Evolutionary conservation across 139 green algal species (phyloP), one percentile per base, ranked within the genome.

Genomic region (Ettlia oleoabundans): DNA sequence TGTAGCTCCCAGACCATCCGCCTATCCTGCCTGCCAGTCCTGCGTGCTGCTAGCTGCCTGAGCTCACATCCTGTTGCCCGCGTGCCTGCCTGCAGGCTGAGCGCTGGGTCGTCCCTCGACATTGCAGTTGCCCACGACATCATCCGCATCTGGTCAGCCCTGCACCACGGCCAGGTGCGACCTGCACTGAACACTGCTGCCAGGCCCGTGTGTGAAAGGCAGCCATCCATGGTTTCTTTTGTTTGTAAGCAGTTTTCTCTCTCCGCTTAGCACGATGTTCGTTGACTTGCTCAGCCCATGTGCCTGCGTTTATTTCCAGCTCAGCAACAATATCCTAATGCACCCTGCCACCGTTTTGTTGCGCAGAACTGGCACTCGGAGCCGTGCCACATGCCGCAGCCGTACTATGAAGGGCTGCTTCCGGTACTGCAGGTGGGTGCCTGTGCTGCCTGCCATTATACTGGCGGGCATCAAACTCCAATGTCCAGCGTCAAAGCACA

Each of bases 361-460:
- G 24, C 30, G 75, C 58, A 70, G 75, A 67, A 35, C 53, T 80
- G 73, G 73, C 32, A 61, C 0, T 35, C 53, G 5, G 77, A 82
- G 64, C 63, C 65, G 76, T n/a, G 4, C 18, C 62, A 82, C 43
- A 26, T 82, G 41, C 77, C 77, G 30, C 68, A 76, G 40, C 65
- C 58, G 42, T 82, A 82, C 43, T 82, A 82, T 15, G 32, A 75
- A 42, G 77, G 77, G 5, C 35, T 82, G 77, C 42, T 76, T 63
- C 64, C 77, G 8, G 43, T 66, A 8, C 64, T 82, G 43, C 77
- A 82, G 71, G 71, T 78, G 32, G 30, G 51, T 65, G 55, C 9
- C 18, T 65, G 55, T 65, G 55, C 30, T n/a, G n/a, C n/a, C n/a
- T n/a, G n/a, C n/a, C n/a, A n/a, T n/a, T n/a, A n/a, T n/a, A n/a